Percentiles rank a stretch among this genome's conserved stretches.
These are phyloP conservation scores for Crithidia acanthocephali DNA, from an alignment of 208 protist genomes.

Conservation along the genomic window DNA sequence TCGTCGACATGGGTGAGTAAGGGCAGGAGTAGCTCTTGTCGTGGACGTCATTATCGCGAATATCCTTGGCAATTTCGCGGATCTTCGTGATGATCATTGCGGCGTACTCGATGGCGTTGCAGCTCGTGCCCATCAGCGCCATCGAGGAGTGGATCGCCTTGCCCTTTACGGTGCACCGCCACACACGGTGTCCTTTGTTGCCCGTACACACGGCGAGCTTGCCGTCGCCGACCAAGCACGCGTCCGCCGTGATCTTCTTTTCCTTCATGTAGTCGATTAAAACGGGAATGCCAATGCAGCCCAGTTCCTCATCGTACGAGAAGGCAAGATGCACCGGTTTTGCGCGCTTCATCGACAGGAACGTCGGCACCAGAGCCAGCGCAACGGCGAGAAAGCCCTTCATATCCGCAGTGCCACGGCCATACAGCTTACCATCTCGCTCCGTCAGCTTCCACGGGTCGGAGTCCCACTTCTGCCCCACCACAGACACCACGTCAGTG, in stretches of 20 bases:
- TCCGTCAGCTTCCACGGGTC: constrained; percentile 54
- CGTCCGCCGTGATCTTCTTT: constrained; percentile 37
- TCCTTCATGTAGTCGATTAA: constrained; percentile 46
- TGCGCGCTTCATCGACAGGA: constrained; percentile 41
- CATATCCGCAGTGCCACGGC: constrained; percentile 63
- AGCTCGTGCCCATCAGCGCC: constrained; percentile 44
- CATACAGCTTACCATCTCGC: constrained; percentile 53
- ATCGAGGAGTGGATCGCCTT: constrained; percentile 58
- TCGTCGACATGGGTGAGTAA: constrained; percentile 38
- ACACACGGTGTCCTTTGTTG: constrained; percentile 16
- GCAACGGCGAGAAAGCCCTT: constrained; percentile 65
- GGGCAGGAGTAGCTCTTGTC: constrained; percentile 34
- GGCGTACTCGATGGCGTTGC: constrained; percentile 46
- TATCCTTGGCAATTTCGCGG: constrained; percentile 33
- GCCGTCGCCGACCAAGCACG: constrained; percentile 47
- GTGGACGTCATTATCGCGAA: constrained; percentile 30
- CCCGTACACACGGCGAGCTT: constrained; percentile 6
- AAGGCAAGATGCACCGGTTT: constrained; percentile 62
- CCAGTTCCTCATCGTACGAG: constrained; percentile 55
- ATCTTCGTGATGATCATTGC: constrained; percentile 48
- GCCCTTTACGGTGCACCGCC: constrained; percentile 28
- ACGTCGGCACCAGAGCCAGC: constrained; percentile 41
- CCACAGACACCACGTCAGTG: constrained; percentile 68
- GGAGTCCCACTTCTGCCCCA: constrained; percentile 6
- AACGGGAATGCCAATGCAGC: constrained; percentile 41